phyloP scores from a whole-genome alignment of 2,329 filamentous ascomycete species.

The Fusarium chaquense region DNA sequence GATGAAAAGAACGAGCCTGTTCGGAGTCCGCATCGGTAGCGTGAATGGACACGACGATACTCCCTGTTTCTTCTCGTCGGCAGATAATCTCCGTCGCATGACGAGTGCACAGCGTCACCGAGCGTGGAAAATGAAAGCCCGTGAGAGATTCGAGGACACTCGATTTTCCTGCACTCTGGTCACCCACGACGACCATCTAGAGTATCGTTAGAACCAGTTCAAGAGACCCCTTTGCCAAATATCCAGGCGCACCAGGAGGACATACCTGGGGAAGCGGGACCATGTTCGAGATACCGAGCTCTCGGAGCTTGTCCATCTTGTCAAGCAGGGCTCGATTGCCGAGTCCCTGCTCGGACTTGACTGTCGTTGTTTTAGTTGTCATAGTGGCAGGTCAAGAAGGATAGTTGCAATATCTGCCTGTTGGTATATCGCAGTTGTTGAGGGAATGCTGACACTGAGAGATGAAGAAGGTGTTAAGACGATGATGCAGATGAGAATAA shows the following conservation, averaged over 20 bases:
- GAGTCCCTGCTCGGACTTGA: constrained; percentile 24
- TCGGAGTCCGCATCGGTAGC: constrained; percentile 28
- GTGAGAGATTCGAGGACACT: constrained; percentile 79
- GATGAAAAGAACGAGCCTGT: constrained; percentile 46
- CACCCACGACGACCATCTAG: constrained; percentile 84
- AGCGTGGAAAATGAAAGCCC: constrained; percentile 61
- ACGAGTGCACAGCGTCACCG: constrained; percentile 60
- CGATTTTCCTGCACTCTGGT: constrained; percentile 88
- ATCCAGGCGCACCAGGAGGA: neutral
- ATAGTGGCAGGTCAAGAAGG: neutral
- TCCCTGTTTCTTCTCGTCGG: constrained; percentile 52
- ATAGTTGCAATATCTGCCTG: neutral
- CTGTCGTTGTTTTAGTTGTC: constrained; percentile 11
- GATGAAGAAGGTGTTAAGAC: neutral
- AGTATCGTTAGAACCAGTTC: neutral
- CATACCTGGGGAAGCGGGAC: constrained; percentile 66
- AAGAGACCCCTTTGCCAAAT: neutral
- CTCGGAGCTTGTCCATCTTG: constrained; percentile 58
- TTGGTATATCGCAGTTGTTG: neutral
- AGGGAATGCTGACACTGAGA: neutral
- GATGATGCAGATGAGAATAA: neutral
- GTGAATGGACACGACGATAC: constrained; percentile 58
- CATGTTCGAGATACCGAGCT: constrained; percentile 54
- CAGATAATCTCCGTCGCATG: constrained; percentile 63
- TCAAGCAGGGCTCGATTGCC: constrained; percentile 45